Conservation (phyloP, 164 flowering plant species). For the Macadamia tetraphylla region DNA sequence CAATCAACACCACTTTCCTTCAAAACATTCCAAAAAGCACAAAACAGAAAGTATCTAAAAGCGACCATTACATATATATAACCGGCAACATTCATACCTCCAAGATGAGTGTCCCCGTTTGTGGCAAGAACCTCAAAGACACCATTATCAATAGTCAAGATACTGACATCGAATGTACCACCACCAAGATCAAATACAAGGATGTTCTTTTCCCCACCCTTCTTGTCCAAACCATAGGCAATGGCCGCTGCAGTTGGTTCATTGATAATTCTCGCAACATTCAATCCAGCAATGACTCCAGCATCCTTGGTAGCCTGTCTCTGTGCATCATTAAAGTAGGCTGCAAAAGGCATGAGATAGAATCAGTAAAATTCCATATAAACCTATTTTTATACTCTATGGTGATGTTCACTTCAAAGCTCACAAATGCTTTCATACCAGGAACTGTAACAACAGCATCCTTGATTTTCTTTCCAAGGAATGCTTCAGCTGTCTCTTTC, state of each 20-base stretch:
- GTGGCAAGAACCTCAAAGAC: constrained; percentile 97
- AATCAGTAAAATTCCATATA: background rate
- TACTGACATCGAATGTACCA: constrained; percentile 93
- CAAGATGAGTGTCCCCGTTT: constrained; percentile 90
- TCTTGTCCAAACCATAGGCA: constrained; percentile 33
- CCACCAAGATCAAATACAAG: constrained; percentile 96
- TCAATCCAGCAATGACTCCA: constrained; percentile 28
- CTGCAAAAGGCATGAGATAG: constrained; percentile 9
- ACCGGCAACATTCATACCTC: constrained; percentile 44
- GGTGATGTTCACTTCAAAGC: background rate
- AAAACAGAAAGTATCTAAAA: background rate
- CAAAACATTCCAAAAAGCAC: background rate
- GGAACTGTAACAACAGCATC: constrained; percentile 95
- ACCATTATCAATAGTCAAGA: constrained; percentile 87
- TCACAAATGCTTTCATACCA: constrained; percentile 32
- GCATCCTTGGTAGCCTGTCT: constrained; percentile 38
- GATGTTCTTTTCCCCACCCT: constrained; percentile 28
- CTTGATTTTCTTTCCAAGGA: constrained; percentile 91
- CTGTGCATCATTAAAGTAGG: constrained; percentile 35
- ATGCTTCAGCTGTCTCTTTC: constrained; percentile 96
- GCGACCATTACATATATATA: background rate
- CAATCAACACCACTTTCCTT: too few relatives aligned
- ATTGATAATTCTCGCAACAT: constrained; percentile 30
- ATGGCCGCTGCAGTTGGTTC: constrained; percentile 36
- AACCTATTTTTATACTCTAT: background rate